Base-by-base conservation (phyloP, 345 rosid species). In the Adansonia digitata region DNA sequence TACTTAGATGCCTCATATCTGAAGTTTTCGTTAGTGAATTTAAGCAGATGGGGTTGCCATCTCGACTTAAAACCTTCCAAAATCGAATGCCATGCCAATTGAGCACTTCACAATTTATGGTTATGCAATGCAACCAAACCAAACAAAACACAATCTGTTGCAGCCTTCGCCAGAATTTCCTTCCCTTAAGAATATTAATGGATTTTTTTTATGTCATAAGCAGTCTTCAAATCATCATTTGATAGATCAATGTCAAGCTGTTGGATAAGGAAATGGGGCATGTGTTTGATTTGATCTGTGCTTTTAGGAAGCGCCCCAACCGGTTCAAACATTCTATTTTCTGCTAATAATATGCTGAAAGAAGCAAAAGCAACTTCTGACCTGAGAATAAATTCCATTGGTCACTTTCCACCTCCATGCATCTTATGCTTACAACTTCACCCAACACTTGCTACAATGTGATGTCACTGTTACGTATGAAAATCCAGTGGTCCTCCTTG, bases 371-470 rank as follows among this genome's bases (percentile, higher is more conserved):
- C 70, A 35, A 62, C 56, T 45, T n/a, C 3, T 9, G 20, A 52
- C 10, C 5, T n/a, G 6, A 35, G 62, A 70, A 70, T 52, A 51
- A 51, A 70, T 70, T 52, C 74, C 45, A 49, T 70, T n/a, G 42
- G 45, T 27, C 26, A 8, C 72, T 67, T 67, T 67, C 72, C 56
- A 46, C 56, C 56, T 9, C 40, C 72, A 68, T 68, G 72, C 72
- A 68, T 46, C 72, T 29, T 20, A 70, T 34, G 74, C 74, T 52
- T 1, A 69, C 53, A 46, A 68, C 26, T 27, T 46, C 39, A 29
- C 56, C 72, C 72, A 27, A 69, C 72, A 69, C 57, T 68, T 69
- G 72, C 71, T 67, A 1, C 53, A 43, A 43, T 13, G 10, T 65
- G 49, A 65, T 64, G 49, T 40, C 69, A 20, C 34, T 60, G 0